Conservation (phyloP, 2,329 filamentous ascomycete genomes). For the Rosellinia necatrix region DNA sequence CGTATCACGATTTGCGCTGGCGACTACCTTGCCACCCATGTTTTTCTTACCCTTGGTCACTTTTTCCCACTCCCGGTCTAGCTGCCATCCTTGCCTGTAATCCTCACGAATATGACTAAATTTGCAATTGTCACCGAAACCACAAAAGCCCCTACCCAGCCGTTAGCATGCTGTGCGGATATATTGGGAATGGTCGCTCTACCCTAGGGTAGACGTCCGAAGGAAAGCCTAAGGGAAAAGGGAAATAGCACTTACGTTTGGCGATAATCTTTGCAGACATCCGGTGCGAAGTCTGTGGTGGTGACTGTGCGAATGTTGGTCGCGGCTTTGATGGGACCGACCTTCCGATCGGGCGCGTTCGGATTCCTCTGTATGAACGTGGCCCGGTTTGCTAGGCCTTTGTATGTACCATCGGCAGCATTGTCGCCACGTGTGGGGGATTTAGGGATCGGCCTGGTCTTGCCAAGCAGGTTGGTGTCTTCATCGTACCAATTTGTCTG, state of each 20-base stretch:
- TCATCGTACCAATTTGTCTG: conserved; percentile 89
- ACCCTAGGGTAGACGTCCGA: too few relatives aligned
- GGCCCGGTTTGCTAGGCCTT: conserved; percentile 72
- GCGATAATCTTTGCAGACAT: conserved; percentile 95
- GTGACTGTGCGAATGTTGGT: conserved; percentile 92
- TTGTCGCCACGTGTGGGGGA: conserved; percentile 30
- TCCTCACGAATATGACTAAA: conserved; percentile 77
- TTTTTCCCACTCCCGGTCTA: conserved; percentile 92
- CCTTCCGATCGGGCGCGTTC: conserved; percentile 68
- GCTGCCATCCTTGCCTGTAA: conserved; percentile 91
- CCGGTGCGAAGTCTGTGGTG: conserved; percentile 85
- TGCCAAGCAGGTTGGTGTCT: conserved; percentile 64
- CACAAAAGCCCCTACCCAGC: conserved; percentile 68
- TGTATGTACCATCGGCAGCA: conserved; percentile 69
- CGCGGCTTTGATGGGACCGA: conserved; percentile 86
- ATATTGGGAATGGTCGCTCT: too few relatives aligned
- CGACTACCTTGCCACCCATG: conserved; percentile 63
- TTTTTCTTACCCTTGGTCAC: conserved; percentile 73
- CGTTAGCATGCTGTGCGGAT: too few relatives aligned
- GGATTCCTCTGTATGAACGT: conserved; percentile 83
- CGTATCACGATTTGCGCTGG: conserved; percentile 58
- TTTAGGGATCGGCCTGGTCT: conserved; percentile 49
- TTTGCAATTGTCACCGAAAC: conserved; percentile 81
- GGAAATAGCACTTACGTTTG: too few relatives aligned
- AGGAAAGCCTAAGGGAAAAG: too few relatives aligned